Percentiles rank a stretch among this genome's conserved stretches.
Evolutionary conservation across 306 rosid genomes (phyloP).

Genomic region (Amphicarpaea edgeworthii): DNA sequence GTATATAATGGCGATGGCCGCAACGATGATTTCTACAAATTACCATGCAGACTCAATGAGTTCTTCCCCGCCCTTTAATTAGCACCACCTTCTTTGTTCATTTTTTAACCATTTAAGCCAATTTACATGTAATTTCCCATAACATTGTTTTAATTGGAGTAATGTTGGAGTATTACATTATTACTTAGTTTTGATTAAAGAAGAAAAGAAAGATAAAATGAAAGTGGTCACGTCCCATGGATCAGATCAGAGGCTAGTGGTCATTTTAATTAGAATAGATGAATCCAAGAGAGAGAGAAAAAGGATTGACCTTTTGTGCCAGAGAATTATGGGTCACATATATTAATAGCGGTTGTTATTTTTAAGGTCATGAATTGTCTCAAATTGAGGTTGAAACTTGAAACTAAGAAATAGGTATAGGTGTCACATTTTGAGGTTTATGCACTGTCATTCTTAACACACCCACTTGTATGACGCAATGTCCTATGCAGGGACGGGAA

Average conservation of each 20-base stretch:
- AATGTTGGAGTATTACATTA: not conserved
- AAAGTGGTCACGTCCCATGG: not conserved
- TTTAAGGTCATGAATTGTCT: conserved; percentile 27
- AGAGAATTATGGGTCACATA: conserved; percentile 26
- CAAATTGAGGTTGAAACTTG: conserved; percentile 31
- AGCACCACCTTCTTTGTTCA: too few species aligned
- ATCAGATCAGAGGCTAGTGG: not conserved
- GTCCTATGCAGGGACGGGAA: conserved; percentile 37
- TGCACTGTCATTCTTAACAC: conserved; percentile 26
- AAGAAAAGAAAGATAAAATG: not conserved
- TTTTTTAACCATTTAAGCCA: conserved; percentile 40
- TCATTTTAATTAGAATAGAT: conserved; percentile 14
- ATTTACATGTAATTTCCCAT: not conserved
- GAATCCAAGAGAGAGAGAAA: not conserved
- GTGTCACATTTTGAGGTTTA: conserved; percentile 24
- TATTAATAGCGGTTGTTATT: not conserved
- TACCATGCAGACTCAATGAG: conserved; percentile 60
- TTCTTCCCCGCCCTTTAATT: conserved; percentile 57
- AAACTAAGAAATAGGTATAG: conserved; percentile 46
- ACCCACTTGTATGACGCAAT: not conserved
- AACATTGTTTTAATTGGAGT: conserved; percentile 10
- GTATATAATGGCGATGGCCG: conserved; percentile 62
- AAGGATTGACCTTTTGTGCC: conserved; percentile 42
- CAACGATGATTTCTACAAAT: conserved; percentile 71
- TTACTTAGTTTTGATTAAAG: too few species aligned